phyloP scores from a whole-genome alignment of 345 rosid genomes.

The Rhodamnia argentea region DNA sequence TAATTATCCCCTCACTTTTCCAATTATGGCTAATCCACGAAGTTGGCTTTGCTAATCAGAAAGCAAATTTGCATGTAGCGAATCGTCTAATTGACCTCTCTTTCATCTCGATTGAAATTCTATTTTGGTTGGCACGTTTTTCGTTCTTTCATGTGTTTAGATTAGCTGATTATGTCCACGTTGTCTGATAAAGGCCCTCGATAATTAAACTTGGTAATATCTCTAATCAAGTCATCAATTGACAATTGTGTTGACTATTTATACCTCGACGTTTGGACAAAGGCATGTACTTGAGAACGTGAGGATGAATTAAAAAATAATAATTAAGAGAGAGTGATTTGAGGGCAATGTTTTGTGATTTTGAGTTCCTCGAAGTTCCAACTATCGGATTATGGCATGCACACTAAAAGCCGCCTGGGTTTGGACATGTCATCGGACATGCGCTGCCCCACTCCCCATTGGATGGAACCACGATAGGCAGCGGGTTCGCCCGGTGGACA shows the following conservation, averaged over 20 bases:
- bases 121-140: not conserved
- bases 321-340: not conserved
- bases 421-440: not conserved
- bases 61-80: not conserved
- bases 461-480: not conserved
- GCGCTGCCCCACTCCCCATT: not conserved
- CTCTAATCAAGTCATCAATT: not conserved
- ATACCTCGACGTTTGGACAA: accelerated
- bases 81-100: not conserved
- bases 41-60: not conserved
- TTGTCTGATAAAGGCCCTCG: not conserved
- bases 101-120: not conserved
- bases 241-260: not conserved
- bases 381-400: not conserved
- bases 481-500: not conserved
- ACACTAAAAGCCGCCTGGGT: no score
- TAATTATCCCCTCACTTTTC: not conserved
- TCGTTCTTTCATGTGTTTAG: not conserved
- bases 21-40: not conserved
- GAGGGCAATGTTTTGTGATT: not conserved
- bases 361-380: not conserved
- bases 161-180: no score
- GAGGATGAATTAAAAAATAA: no score
- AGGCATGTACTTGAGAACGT: not conserved
- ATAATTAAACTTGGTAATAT: not conserved